Evolutionary conservation across 164 flowering plant species (phyloP).

Genomic region (Nymphaea colorata): DNA sequence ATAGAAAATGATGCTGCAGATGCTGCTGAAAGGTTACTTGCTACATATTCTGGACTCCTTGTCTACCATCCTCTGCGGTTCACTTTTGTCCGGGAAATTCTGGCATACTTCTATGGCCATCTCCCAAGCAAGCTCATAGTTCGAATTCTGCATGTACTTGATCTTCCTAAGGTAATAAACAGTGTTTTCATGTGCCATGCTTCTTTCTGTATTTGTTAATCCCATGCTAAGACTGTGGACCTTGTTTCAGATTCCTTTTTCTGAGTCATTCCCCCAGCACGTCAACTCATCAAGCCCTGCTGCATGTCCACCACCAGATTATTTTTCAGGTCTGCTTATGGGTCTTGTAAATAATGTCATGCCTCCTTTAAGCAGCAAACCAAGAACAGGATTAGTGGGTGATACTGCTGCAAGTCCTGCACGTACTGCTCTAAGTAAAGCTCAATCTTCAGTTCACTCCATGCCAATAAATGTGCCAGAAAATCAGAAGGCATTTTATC

Average conservation of each 20-base stretch:
- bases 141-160: slow-evolving; percentile 68
- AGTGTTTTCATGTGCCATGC: neutral
- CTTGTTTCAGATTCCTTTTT: slow-evolving; percentile 75
- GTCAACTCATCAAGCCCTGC: slow-evolving; percentile 60
- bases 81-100: slow-evolving; percentile 92
- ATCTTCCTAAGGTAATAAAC: slow-evolving; percentile 65
- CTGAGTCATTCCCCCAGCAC: slow-evolving; percentile 87
- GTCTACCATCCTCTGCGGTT: slow-evolving; percentile 80
- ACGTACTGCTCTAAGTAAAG: slow-evolving; percentile 45
- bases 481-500: slow-evolving; percentile 81
- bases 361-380: slow-evolving; percentile 57
- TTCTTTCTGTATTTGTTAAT: neutral
- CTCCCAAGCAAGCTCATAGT: slow-evolving; percentile 88
- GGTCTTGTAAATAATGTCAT: slow-evolving; percentile 86
- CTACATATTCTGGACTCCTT: slow-evolving; percentile 49
- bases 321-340: slow-evolving; percentile 71
- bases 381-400: slow-evolving; percentile 45
- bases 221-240: slow-evolving; percentile 3
- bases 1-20: slow-evolving; percentile 92
- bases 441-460: slow-evolving; percentile 40
- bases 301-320: slow-evolving; percentile 77
- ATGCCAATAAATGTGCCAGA: slow-evolving; percentile 45
- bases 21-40: slow-evolving; percentile 68
- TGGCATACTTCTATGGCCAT: slow-evolving; percentile 93
- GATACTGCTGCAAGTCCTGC: slow-evolving; percentile 32